phyloP scores from a whole-genome alignment of 2,329 filamentous ascomycete genomes.

The Aspergillus persii region DNA sequence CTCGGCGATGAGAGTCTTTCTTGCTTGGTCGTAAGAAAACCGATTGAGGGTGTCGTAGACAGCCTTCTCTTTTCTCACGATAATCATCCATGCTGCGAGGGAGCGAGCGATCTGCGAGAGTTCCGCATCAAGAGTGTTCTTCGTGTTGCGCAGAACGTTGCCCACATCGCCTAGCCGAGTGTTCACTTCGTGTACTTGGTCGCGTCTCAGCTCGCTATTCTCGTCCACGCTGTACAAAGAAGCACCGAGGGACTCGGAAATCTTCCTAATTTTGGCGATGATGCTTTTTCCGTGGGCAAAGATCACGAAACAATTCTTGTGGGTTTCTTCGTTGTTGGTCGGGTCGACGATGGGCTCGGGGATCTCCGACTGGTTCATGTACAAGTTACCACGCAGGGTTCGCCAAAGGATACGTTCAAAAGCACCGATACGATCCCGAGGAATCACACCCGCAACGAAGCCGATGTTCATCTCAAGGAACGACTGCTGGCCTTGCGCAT shows the following conservation, averaged over 20 bases:
- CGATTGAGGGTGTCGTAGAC: slow-evolving; percentile 93
- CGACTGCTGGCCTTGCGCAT: slow-evolving; percentile 68
- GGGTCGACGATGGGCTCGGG: slow-evolving; percentile 90
- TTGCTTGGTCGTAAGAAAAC: slow-evolving; percentile 93
- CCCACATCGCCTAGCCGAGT: slow-evolving; percentile 85
- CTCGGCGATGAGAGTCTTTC: slow-evolving; percentile 95
- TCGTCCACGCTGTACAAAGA: slow-evolving; percentile 97
- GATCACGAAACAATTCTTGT: slow-evolving; percentile 99
- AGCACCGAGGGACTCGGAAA: slow-evolving; percentile 94
- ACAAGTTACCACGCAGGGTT: slow-evolving; percentile 93
- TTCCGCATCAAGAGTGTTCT: slow-evolving; percentile 88
- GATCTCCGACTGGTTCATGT: slow-evolving; percentile 99
- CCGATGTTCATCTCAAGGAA: slow-evolving; percentile 99
- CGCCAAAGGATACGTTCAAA: slow-evolving; percentile 98
- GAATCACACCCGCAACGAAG: slow-evolving; percentile 94
- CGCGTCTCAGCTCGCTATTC: slow-evolving; percentile 89
- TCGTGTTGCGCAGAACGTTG: slow-evolving; percentile 91
- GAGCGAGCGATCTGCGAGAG: slow-evolving; percentile 90
- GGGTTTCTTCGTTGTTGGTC: slow-evolving; percentile 82
- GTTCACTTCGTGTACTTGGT: slow-evolving; percentile 98
- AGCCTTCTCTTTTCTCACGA: slow-evolving; percentile 97
- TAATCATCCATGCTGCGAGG: slow-evolving; percentile 93
- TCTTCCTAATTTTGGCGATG: slow-evolving; percentile 97
- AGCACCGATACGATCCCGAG: slow-evolving; percentile 84
- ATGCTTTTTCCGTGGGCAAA: slow-evolving; percentile 99